These are phyloP conservation scores for Calonectria ilicicola DNA, from an alignment of 2,329 filamentous ascomycete genomes.

Conservation along the genomic window DNA sequence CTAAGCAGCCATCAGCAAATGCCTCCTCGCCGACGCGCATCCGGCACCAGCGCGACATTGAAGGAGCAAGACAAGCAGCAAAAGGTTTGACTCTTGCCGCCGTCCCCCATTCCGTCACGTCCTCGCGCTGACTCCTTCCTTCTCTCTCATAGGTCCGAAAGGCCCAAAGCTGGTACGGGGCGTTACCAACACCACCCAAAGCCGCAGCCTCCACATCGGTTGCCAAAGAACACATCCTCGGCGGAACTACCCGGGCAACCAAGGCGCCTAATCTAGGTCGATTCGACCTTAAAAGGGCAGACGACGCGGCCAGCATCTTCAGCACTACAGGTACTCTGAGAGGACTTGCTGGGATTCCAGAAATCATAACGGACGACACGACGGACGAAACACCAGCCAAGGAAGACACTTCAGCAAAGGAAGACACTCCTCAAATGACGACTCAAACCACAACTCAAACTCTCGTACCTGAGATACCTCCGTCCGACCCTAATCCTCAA, in stretches of 20 bases:
- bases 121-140: neutral
- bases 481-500: neutral
- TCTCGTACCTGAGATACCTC: constrained; percentile 18
- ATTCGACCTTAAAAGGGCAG: constrained; percentile 59
- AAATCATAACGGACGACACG: constrained; percentile 37
- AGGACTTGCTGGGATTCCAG: constrained; percentile 41
- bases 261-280: constrained; percentile 62
- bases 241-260: constrained; percentile 63
- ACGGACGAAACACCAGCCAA: constrained; percentile 31
- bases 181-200: constrained; percentile 68
- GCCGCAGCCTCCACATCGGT: constrained; percentile 70
- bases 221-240: constrained; percentile 70
- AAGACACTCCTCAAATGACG: constrained; percentile 25
- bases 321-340: constrained; percentile 38
- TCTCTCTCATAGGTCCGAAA: constrained; percentile 58
- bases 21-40: constrained; percentile 30
- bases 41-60: constrained; percentile 14
- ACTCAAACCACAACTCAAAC: constrained; percentile 23
- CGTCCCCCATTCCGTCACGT: neutral
- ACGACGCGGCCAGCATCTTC: constrained; percentile 47
- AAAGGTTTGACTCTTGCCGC: constrained; percentile 24
- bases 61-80: constrained; percentile 23
- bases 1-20: constrained; percentile 28
- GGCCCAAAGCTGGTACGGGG: constrained; percentile 72
- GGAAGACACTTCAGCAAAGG: constrained; percentile 23